Conservation (phyloP, 768 basidiomycete species). For the Melanogaster broomeanus region DNA sequence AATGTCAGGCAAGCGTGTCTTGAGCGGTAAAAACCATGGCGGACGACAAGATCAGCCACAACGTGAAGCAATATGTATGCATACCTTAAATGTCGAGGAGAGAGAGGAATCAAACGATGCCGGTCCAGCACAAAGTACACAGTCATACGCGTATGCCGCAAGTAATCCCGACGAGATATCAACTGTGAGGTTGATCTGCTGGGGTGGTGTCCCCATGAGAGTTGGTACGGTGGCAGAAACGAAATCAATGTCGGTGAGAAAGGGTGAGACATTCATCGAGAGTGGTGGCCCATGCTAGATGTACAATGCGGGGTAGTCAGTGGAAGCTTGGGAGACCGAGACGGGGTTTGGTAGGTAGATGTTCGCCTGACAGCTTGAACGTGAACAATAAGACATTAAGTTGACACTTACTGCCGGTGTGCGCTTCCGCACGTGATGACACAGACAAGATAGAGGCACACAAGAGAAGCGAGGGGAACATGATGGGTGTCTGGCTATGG, state of each 20-base stretch:
- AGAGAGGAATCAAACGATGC: conserved; percentile 20
- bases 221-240: conserved; percentile 16
- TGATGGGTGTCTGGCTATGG: not conserved
- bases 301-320: conserved; percentile 1
- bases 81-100: conserved; percentile 27
- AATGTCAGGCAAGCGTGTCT: not conserved
- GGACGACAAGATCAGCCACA: not conserved
- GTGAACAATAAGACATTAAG: no score
- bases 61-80: no score
- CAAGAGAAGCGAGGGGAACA: not conserved
- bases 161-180: conserved; percentile 12
- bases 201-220: conserved; percentile 29
- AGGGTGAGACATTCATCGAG: conserved; percentile 21
- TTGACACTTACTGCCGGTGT: conserved; percentile 13
- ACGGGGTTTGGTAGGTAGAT: no score
- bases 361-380: no score
- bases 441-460: conserved; percentile 1
- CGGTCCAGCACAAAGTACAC: conserved; percentile 27
- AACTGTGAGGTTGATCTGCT: conserved; percentile 28
- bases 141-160: conserved; percentile 20
- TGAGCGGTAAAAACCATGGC: not conserved
- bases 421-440: conserved; percentile 10
- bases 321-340: no score
- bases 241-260: conserved; percentile 11
- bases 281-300: conserved; percentile 27